These are phyloP conservation scores for Saturnispora serradocipensis DNA, from an alignment of 805 yeast genomes.

Conservation along the genomic window DNA sequence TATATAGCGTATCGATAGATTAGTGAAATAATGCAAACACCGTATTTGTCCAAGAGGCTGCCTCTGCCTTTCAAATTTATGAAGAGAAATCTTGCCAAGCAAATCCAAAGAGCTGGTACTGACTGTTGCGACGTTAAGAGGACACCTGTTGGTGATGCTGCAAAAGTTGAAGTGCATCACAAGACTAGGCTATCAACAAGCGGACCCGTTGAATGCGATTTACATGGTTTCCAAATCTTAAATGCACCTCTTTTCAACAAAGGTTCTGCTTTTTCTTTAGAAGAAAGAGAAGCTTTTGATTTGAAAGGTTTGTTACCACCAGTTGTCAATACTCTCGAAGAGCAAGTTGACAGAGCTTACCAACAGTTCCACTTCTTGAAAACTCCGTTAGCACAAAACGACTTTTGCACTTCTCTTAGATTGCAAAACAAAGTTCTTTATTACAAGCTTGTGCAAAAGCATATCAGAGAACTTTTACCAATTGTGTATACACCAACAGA, in stretches of 20 bases:
- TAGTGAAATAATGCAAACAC: too few species aligned
- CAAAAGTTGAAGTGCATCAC: conserved; percentile 42
- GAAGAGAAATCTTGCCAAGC: neutral
- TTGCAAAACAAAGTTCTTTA: conserved; percentile 84
- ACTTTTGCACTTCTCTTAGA: conserved; percentile 87
- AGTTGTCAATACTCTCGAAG: conserved; percentile 73
- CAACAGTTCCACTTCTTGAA: conserved; percentile 69
- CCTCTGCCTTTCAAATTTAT: neutral
- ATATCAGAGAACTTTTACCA: conserved; percentile 79
- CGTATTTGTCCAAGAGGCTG: too few species aligned
- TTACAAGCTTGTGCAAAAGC: conserved; percentile 80
- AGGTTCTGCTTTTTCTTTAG: conserved; percentile 87
- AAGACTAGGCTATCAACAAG: conserved; percentile 57
- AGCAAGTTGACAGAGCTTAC: conserved; percentile 89
- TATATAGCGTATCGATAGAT: too few species aligned
- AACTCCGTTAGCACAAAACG: conserved; percentile 86
- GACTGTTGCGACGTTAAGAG: conserved; percentile 23
- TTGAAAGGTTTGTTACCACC: conserved; percentile 81
- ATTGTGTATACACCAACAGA: conserved; percentile 86
- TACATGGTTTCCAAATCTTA: conserved; percentile 67
- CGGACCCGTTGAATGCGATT: conserved; percentile 74
- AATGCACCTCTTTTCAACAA: conserved; percentile 86
- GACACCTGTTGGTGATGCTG: conserved; percentile 60
- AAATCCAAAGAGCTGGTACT: conserved; percentile 3
- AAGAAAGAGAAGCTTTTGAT: conserved; percentile 77